Conservation (phyloP, 768 basidiomycete genomes). For the Xerocomellus chrysenteron region DNA sequence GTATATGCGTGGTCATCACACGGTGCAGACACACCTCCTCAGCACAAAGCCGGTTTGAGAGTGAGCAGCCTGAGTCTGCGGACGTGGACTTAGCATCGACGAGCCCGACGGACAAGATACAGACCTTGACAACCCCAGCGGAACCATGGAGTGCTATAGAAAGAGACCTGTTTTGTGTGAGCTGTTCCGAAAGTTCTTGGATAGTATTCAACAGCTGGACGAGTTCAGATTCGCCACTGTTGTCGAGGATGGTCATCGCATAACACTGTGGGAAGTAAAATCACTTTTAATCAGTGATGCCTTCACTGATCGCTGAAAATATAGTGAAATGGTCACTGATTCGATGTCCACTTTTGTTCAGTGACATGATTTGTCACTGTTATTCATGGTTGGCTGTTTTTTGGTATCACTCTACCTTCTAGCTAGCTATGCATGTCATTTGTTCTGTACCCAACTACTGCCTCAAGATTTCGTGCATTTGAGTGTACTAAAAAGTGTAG, state of each 20-base stretch:
- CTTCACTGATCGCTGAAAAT: too few relatives aligned
- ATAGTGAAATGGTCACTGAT: too few relatives aligned
- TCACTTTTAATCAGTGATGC: too few relatives aligned
- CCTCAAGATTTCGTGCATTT: too few relatives aligned
- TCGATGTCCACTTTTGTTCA: too few relatives aligned
- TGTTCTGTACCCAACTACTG: too few relatives aligned
- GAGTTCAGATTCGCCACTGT: conserved; percentile 54
- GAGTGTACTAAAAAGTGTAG: too few relatives aligned
- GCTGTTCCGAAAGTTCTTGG: conserved; percentile 78
- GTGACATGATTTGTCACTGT: too few relatives aligned
- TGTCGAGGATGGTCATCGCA: conserved; percentile 57
- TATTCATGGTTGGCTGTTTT: too few relatives aligned
- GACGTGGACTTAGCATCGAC: not conserved
- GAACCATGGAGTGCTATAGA: conserved; percentile 72
- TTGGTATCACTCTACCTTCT: too few relatives aligned
- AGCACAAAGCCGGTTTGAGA: conserved; percentile 91
- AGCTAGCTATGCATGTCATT: too few relatives aligned
- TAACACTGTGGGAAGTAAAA: too few relatives aligned
- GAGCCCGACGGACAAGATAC: conserved; percentile 14
- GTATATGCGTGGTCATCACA: not conserved
- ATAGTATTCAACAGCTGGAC: conserved; percentile 65
- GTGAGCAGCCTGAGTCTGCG: conserved; percentile 82
- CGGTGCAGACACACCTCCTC: conserved; percentile 53
- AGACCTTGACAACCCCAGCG: conserved; percentile 77
- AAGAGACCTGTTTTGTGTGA: conserved; percentile 72